Percentiles rank a stretch among this genome's conserved stretches.
Conservation (phyloP, 345 rosid genomes). For the Abelmoschus esculentus region DNA sequence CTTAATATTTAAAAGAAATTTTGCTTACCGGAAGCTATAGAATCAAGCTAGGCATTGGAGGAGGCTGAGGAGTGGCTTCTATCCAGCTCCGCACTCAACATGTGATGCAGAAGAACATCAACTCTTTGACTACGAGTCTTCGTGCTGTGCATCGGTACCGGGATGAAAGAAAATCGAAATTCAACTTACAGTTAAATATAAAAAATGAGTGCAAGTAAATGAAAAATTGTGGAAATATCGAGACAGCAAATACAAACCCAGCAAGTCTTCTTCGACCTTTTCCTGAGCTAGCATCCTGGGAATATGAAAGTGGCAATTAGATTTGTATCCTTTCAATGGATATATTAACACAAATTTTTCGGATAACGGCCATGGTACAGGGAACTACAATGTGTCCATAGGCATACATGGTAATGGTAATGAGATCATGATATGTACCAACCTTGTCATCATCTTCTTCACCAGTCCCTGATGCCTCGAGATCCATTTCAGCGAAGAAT, state of each 20-base stretch:
- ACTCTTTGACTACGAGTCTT: constrained; percentile 85
- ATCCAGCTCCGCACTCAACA: constrained; percentile 62
- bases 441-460: constrained; percentile 53
- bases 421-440: constrained; percentile 17
- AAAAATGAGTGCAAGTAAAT: not conserved
- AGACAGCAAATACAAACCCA: constrained; percentile 44
- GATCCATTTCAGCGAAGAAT: constrained; percentile 90
- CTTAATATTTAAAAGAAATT: not conserved
- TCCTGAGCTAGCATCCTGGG: constrained; percentile 41
- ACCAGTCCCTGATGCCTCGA: constrained; percentile 50
- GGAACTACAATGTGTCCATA: not conserved
- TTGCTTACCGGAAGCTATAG: constrained; percentile 11
- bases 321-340: not conserved
- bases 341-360: not conserved
- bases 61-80: constrained; percentile 20
- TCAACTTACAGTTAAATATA: not conserved
- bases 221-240: not conserved
- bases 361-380: not conserved
- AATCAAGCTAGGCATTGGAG: constrained; percentile 16
- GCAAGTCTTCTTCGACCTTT: constrained; percentile 36
- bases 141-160: constrained; percentile 39
- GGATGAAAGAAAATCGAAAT: constrained; percentile 6
- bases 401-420: not conserved
- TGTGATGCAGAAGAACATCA: constrained; percentile 83
- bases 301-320: constrained; percentile 8